Evolutionary conservation across 2,329 filamentous ascomycete genomes (phyloP), one percentile per base, ranked within the genome.

Genomic region (Clathrospora elynae): DNA sequence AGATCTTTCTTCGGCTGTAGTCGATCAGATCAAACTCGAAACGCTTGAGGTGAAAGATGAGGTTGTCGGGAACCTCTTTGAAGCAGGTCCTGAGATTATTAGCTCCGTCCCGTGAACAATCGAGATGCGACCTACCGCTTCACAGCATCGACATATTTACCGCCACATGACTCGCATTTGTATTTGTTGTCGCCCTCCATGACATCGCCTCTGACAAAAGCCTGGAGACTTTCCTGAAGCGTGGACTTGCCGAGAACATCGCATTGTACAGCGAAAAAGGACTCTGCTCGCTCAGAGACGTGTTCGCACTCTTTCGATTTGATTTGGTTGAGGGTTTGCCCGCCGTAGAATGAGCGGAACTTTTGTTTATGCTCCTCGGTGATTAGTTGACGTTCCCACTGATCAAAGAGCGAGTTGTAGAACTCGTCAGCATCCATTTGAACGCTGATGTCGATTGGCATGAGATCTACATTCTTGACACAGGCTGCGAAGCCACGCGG

Each of bases 351-450:
- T 0, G 85, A 85, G 35, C 87, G 82, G 53, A 99, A 86, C 14
- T 72, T 74, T 51, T 82, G 84, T 69, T 88, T 95, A 22, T 83
- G 82, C n/a, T 83, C 78, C 2, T 77, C 71, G 7, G 80, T 79
- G 12, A 80, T 70, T 53, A 97, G 83, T 61, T 96, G 89, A 6
- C 83, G 81, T 65, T 99, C 95, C 81, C 90, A 90, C 17, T 90
- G 83, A 67, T 95, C 90, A 59, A 97, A 93, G 0, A 99, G 79
- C 4, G 96, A 79, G 61, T 93, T 96, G 74, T 95, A 97, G 66
- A 97, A 99, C 66, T 96, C 91, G 57, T 97, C 93, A 4, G 96
- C 93, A 65, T 99, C 93, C 89, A 99, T 97, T 69, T 99, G 93
- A 46, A 88, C 83, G 42, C 85, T 83, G 17, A 95, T 85, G 67